Evolutionary conservation across 331 rosid species (phyloP).

Genomic region (Malus hybrid): DNA sequence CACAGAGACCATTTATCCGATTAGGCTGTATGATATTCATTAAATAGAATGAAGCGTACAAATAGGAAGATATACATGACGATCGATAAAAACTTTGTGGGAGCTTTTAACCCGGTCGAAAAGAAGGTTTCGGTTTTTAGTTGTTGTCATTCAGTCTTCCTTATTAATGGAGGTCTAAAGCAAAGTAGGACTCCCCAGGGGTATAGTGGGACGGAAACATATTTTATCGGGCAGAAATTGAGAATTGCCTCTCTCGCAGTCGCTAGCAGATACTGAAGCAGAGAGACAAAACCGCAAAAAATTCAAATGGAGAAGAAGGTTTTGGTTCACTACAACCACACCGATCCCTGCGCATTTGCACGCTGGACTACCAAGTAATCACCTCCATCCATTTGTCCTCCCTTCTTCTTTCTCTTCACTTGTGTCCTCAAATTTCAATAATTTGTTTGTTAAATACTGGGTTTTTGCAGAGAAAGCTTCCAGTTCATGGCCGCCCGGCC

Average conservation of each 20-base stretch:
- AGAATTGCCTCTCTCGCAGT: not conserved
- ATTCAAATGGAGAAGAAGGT: constrained; percentile 38
- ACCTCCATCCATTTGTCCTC: not conserved
- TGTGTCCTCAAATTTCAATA: not conserved
- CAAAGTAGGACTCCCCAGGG: too few species aligned
- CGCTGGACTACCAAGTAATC: constrained; percentile 75
- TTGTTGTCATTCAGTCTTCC: too few species aligned
- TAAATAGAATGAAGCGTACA: too few species aligned
- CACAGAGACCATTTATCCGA: too few species aligned
- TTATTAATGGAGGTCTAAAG: too few species aligned
- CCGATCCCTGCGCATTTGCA: constrained; percentile 44
- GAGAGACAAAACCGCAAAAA: not conserved
- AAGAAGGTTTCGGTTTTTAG: too few species aligned
- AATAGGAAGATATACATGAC: too few species aligned
- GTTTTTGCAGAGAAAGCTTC: constrained; percentile 55
- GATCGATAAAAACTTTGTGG: too few species aligned
- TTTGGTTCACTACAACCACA: constrained; percentile 62
- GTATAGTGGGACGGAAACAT: too few species aligned
- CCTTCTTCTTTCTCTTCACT: not conserved
- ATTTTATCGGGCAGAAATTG: not conserved
- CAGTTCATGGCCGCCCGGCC: constrained; percentile 66
- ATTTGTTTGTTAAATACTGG: not conserved
- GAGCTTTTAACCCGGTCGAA: too few species aligned
- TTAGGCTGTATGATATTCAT: too few species aligned
- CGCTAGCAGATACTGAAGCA: not conserved